phyloP scores from a whole-genome alignment of 2,329 filamentous ascomycete genomes.

The Trichoderma citrinoviride region DNA sequence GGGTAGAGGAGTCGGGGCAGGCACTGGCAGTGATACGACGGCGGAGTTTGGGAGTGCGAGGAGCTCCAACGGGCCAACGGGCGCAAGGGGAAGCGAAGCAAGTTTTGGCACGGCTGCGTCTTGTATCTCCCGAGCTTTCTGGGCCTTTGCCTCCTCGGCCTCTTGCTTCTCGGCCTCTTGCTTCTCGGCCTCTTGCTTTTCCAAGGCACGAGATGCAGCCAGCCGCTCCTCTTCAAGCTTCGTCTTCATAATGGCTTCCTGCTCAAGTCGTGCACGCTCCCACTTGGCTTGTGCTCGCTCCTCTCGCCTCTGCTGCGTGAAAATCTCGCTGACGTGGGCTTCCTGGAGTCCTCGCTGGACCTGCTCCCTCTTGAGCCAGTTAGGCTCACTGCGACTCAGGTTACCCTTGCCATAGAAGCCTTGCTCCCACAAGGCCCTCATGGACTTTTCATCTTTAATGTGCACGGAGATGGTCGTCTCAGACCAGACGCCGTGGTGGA shows the following conservation, averaged over 20 bases:
- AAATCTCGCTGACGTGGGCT: conserved; percentile 74
- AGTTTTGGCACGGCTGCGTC: background rate
- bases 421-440: conserved; percentile 87
- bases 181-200: conserved; percentile 1
- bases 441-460: conserved; percentile 70
- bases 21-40: background rate
- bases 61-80: conserved; percentile 46
- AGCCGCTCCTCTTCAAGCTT: conserved; percentile 45
- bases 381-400: conserved; percentile 90
- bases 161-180: background rate
- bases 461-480: conserved; percentile 77
- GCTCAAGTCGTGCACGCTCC: conserved; percentile 83
- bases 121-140: background rate
- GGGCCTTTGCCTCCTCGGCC: background rate
- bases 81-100: conserved; percentile 29
- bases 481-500: conserved; percentile 78
- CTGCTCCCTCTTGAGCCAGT: conserved; percentile 83
- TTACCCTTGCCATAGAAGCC: conserved; percentile 96
- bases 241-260: conserved; percentile 76
- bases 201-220: conserved; percentile 27
- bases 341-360: conserved; percentile 64
- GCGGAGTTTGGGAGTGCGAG: conserved; percentile 53
- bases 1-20: background rate
- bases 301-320: conserved; percentile 71
- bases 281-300: conserved; percentile 84